Evolutionary conservation across 441 rosid species (phyloP).

Genomic region (Kokia cookei): DNA sequence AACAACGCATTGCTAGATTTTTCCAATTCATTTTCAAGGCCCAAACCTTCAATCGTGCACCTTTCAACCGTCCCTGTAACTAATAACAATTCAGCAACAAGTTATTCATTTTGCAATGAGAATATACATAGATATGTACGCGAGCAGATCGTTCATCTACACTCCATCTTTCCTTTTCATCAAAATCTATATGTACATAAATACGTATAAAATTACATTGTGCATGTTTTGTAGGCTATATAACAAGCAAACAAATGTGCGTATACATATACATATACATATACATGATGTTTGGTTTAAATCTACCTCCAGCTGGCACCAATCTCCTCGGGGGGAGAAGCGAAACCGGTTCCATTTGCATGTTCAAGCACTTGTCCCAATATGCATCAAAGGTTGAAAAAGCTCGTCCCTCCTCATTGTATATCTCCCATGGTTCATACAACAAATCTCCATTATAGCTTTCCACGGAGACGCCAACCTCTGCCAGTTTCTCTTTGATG

Average conservation of each 20-base stretch:
- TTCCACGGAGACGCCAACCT: slow-evolving; percentile 69
- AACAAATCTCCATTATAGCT: slow-evolving; percentile 81
- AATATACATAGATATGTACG: neutral
- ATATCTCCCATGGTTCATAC: slow-evolving; percentile 91
- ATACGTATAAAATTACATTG: neutral
- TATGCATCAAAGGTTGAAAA: slow-evolving; percentile 60
- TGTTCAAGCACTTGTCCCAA: slow-evolving; percentile 67
- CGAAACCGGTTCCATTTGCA: slow-evolving; percentile 54
- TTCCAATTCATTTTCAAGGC: slow-evolving; percentile 77
- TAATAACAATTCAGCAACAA: slow-evolving; percentile 8
- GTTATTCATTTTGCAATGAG: neutral
- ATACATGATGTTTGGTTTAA: neutral
- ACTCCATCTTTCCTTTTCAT: neutral
- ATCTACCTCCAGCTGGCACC: slow-evolving; percentile 51
- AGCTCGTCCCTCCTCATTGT: slow-evolving; percentile 54
- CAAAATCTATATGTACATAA: neutral
- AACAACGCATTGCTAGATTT: slow-evolving; percentile 76
- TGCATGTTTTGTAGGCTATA: neutral
- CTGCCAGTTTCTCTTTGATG: slow-evolving; percentile 62
- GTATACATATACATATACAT: neutral
- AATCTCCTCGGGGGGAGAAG: slow-evolving; percentile 69
- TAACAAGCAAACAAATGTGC: neutral
- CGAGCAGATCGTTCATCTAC: neutral
- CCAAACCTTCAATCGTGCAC: slow-evolving; percentile 63
- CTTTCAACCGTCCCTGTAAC: slow-evolving; percentile 41